Evolutionary conservation across 2,329 filamentous ascomycete genomes (phyloP).

Genomic region (Knufia fluminis): DNA sequence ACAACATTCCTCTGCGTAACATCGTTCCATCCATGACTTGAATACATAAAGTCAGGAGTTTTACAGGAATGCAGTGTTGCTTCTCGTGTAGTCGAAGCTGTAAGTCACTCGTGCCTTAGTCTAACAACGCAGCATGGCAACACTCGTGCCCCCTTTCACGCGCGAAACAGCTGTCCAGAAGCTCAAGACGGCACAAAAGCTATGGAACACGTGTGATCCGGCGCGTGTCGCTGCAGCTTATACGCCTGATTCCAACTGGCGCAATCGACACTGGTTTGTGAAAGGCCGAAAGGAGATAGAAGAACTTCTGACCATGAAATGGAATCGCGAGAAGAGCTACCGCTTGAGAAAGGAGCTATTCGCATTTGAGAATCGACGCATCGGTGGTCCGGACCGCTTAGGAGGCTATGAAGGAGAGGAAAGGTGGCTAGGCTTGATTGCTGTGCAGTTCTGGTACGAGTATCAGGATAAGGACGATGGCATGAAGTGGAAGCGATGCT

Average conservation of each 20-base stretch:
- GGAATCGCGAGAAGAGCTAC: conserved; percentile 44
- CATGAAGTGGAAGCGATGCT: conserved; percentile 72
- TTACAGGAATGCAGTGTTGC: too few relatives aligned
- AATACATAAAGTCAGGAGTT: too few relatives aligned
- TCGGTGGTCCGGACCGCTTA: conserved; percentile 3
- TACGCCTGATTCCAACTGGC: conserved; percentile 68
- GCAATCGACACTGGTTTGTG: conserved; percentile 65
- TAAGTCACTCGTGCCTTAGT: neutral
- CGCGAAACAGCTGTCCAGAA: conserved; percentile 62
- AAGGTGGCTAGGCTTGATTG: conserved; percentile 44
- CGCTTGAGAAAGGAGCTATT: conserved; percentile 76
- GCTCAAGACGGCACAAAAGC: conserved; percentile 73
- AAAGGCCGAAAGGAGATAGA: conserved; percentile 35
- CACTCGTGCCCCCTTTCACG: conserved; percentile 60
- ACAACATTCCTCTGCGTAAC: too few relatives aligned
- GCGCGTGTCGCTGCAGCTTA: conserved; percentile 60
- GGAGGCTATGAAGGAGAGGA: conserved; percentile 27
- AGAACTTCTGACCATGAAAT: conserved; percentile 2
- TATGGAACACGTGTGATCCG: conserved; percentile 70
- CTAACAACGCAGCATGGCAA: conserved; percentile 27
- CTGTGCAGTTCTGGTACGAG: conserved; percentile 88
- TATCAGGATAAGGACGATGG: conserved; percentile 57
- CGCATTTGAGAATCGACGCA: conserved; percentile 5
- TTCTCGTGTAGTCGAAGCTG: too few relatives aligned
- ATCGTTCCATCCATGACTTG: too few relatives aligned